Percentiles rank a stretch among this genome's conserved stretches.
Evolutionary conservation across 176 grass and related monocot species (phyloP).

Genomic region (Raddia guianensis): DNA sequence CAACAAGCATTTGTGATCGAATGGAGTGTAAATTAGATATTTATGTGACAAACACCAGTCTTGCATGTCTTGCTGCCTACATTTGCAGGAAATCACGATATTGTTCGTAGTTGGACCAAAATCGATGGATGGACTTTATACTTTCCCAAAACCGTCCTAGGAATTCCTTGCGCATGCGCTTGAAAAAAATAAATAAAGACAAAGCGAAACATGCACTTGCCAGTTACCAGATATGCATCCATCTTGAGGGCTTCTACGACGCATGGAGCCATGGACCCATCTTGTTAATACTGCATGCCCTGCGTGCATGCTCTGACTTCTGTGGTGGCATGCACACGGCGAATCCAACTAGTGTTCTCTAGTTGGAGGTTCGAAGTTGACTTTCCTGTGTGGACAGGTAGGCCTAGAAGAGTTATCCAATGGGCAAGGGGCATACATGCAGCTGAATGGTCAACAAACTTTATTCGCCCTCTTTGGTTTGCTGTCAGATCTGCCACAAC

Average conservation of each 20-base stretch:
- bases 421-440: constrained; percentile 17
- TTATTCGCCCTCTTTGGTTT: background rate
- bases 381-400: background rate
- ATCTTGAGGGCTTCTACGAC: background rate
- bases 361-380: constrained; percentile 22
- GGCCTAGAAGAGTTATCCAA: background rate
- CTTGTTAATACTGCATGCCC: background rate
- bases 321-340: background rate
- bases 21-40: too few relatives aligned
- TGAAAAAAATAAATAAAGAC: background rate
- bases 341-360: background rate
- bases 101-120: too few relatives aligned
- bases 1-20: too few relatives aligned
- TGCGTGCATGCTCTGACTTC: constrained; percentile 30
- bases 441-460: background rate
- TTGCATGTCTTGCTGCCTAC: too few relatives aligned
- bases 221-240: background rate
- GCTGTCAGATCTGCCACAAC: too few relatives aligned
- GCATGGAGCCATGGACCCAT: constrained; percentile 6
- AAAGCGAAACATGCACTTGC: background rate
- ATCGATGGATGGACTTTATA: background rate
- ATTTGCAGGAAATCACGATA: too few relatives aligned
- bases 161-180: background rate
- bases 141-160: too few relatives aligned
- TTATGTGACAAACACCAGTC: too few relatives aligned